Evolutionary conservation across 176 grass and related monocot species (phyloP).

Genomic region (Rhipidocladum racemiflorum): DNA sequence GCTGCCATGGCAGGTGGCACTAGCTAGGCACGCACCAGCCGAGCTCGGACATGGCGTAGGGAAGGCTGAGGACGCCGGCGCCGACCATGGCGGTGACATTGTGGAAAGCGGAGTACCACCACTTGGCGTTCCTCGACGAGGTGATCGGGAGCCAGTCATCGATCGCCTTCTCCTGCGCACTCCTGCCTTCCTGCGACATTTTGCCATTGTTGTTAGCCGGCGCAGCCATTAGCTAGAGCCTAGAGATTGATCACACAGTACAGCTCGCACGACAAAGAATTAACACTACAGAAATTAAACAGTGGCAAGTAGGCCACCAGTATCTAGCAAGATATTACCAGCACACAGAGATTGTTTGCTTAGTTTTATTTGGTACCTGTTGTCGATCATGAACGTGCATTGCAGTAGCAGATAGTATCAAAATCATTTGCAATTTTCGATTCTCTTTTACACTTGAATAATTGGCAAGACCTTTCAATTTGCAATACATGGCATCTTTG

Average conservation of each 20-base stretch:
- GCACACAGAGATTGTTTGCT: not conserved
- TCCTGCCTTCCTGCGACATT: constrained; percentile 29
- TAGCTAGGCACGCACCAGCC: constrained; percentile 49
- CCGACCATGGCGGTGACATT: constrained; percentile 99
- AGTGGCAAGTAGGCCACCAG: not conserved
- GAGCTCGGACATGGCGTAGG: constrained; percentile 79
- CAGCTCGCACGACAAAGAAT: not conserved
- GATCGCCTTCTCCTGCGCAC: constrained; percentile 33
- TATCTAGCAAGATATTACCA: not conserved
- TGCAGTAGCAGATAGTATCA: not conserved
- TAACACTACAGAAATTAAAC: not conserved
- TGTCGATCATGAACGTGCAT: not conserved
- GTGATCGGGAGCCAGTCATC: constrained; percentile 88
- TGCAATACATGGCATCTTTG: constrained; percentile 1
- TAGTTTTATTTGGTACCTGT: too few relatives aligned
- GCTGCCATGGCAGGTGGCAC: not conserved
- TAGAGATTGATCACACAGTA: not conserved
- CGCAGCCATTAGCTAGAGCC: not conserved
- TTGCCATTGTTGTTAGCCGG: not conserved
- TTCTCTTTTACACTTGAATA: not conserved
- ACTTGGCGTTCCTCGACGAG: constrained; percentile 80
- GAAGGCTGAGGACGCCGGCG: constrained; percentile 82
- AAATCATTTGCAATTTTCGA: not conserved
- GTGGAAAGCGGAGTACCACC: constrained; percentile 97
- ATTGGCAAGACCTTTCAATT: constrained; percentile 1